phyloP scores from a whole-genome alignment of 805 yeast genomes.

The Metschnikowia aberdeeniae region DNA sequence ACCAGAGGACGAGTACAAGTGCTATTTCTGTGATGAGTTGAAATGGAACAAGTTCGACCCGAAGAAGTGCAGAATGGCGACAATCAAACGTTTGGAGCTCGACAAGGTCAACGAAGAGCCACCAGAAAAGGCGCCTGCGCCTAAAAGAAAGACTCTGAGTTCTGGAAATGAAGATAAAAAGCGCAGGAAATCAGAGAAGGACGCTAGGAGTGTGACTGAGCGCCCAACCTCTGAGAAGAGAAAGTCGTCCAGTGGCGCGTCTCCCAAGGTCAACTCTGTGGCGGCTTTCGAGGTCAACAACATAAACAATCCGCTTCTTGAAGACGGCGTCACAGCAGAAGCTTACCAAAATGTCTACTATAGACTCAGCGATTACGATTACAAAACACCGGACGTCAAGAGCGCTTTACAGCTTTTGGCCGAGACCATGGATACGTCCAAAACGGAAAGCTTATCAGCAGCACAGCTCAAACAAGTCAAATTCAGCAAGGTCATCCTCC shows the following conservation, averaged over 20 bases:
- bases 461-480: conserved; percentile 27
- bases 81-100: conserved; percentile 27
- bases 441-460: conserved; percentile 21
- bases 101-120: conserved; percentile 23
- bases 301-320: conserved; percentile 41
- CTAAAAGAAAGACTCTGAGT: conserved; percentile 18
- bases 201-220: conserved; percentile 6
- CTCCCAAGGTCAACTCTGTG: conserved; percentile 6
- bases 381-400: conserved; percentile 34
- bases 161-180: conserved; percentile 31
- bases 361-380: conserved; percentile 44
- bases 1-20: conserved; percentile 72
- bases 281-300: conserved; percentile 20
- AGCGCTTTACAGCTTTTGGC: conserved; percentile 20
- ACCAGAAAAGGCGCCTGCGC: conserved; percentile 11
- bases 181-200: conserved; percentile 23
- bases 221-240: conserved; percentile 10
- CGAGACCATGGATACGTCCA: conserved; percentile 20
- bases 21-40: conserved; percentile 64
- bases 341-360: conserved; percentile 52
- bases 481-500: conserved; percentile 29
- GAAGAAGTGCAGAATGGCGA: conserved; percentile 26
- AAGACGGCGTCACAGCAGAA: conserved; percentile 40
- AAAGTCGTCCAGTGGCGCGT: conserved; percentile 9
- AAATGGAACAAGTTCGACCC: conserved; percentile 45